phyloP scores from a whole-genome alignment of 2,329 filamentous ascomycete species.

The Fusarium irregulare region DNA sequence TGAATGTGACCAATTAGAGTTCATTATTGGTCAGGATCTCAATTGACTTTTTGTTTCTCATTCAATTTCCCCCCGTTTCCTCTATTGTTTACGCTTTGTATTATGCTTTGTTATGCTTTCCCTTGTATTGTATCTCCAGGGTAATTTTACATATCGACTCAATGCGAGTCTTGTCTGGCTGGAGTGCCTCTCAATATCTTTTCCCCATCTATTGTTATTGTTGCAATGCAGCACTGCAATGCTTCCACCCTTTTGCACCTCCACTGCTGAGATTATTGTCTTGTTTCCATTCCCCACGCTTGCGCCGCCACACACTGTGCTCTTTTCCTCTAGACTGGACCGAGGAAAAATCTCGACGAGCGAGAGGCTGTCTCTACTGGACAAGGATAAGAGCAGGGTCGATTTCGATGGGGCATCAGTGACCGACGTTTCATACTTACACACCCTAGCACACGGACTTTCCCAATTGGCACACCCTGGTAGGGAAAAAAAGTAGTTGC shows the following conservation, averaged over 20 bases:
- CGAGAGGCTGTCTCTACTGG: conserved; percentile 25
- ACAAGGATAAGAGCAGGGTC: conserved; percentile 36
- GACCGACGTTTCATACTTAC: conserved; percentile 40
- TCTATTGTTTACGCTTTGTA: conserved; percentile 24
- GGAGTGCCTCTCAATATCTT: conserved; percentile 5
- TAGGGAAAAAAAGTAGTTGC: conserved; percentile 8
- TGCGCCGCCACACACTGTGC: conserved; percentile 43
- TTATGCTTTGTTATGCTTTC: conserved; percentile 11
- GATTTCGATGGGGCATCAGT: conserved; percentile 39
- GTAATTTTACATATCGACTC: conserved; percentile 11
- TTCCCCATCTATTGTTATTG: not conserved
- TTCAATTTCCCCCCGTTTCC: not conserved
- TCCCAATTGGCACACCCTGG: not conserved
- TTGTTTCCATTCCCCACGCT: conserved; percentile 49
- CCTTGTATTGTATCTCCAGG: conserved; percentile 16
- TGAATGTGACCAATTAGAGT: conserved; percentile 12
- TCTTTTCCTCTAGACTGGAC: conserved; percentile 29
- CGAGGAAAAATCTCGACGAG: conserved; percentile 40
- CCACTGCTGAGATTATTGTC: conserved; percentile 46
- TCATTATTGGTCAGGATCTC: not conserved
- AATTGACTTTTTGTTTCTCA: conserved; percentile 22
- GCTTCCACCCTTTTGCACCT: conserved; percentile 18
- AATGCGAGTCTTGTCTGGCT: conserved; percentile 18
- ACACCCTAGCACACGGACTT: conserved; percentile 33
- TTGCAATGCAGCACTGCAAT: conserved; percentile 3